Base-by-base conservation (phyloP, 345 rosid genomes). In the Moricandia arvensis region DNA sequence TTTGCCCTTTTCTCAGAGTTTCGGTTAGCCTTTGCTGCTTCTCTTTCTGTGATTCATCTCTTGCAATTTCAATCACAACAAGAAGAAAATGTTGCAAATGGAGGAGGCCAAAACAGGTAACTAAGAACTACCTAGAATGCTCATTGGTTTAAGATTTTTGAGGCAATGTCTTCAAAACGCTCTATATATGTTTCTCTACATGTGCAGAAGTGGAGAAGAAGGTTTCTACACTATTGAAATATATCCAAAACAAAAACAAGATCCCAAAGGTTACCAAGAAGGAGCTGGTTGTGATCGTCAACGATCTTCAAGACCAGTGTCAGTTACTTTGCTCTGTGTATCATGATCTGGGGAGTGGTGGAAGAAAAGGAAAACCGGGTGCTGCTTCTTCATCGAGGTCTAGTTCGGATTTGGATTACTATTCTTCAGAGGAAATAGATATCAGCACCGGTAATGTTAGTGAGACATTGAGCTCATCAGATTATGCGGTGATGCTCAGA, bases 391-490 rank as follows among this genome's bases (percentile, higher is more conserved):
- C 82, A 0, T 5, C 64, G 6, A 68, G 26, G 16, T 85, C 87
- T 18, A 61, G 75, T 80, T 87, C 88, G 5, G 89, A 87, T 51
- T 86, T 82, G 0, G 86, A 85, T 33, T 85, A 87, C 80, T 88
- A 75, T 76, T 86, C 89, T 0, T 81, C 91, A 0, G 90, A 87
- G 61, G 96, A 91, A 6, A 15, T 72, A 72, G 86, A 75, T 43
- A 72, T 18, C 37, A 83, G 63, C 67, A 59, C 60, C 0, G 55
- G 68, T 17, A 83, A 85, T 81, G 78, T 61, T 54, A 58, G 18
- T 29, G 74, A 60, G 29, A 12, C 64, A 6, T 29, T 31, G 69
- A 69, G 71, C 75, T 76, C n/a, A 7, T 76, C 10, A 8, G 80
- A 70, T 55, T 31, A 54, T 0, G 10, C 12, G 73, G 80, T 76